Evolutionary conservation across 2,329 filamentous ascomycete species (phyloP).

Genomic region (Fonsecaea pedrosoi): DNA sequence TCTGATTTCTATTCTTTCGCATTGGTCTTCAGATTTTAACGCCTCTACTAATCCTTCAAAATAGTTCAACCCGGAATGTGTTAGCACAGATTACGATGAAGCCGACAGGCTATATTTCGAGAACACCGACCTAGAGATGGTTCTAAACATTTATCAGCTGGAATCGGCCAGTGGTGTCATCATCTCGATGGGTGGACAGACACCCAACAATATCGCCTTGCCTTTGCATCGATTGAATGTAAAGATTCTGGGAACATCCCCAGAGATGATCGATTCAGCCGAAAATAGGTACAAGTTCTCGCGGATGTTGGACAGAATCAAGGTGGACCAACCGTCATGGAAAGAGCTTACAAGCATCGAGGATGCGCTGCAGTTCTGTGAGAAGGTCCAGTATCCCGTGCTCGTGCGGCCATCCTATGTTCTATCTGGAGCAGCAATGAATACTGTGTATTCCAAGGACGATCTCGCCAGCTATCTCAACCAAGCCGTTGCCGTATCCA

Average conservation of each 20-base stretch:
- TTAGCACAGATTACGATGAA: slow-evolving; percentile 92
- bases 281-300: slow-evolving; percentile 99
- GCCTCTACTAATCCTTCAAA: slow-evolving; percentile 13
- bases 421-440: slow-evolving; percentile 96
- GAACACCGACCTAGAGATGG: slow-evolving; percentile 87
- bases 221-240: slow-evolving; percentile 87
- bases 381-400: slow-evolving; percentile 88
- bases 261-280: slow-evolving; percentile 97
- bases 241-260: slow-evolving; percentile 91
- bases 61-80: slow-evolving; percentile 76
- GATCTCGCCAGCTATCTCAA: slow-evolving; percentile 87
- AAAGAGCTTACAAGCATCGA: slow-evolving; percentile 96
- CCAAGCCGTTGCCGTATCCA: slow-evolving; percentile 90
- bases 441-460: slow-evolving; percentile 95
- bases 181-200: slow-evolving; percentile 96
- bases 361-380: slow-evolving; percentile 85
- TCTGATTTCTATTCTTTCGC: not conserved
- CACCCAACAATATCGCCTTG: slow-evolving; percentile 95
- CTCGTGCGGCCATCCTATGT: slow-evolving; percentile 96
- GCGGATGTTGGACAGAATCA: slow-evolving; percentile 93
- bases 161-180: slow-evolving; percentile 85
- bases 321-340: slow-evolving; percentile 95
- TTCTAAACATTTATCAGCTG: slow-evolving; percentile 91
- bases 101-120: slow-evolving; percentile 96
- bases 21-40: not conserved